phyloP scores from a whole-genome alignment of 2,329 filamentous ascomycete genomes.

The Colletotrichum abscissum region DNA sequence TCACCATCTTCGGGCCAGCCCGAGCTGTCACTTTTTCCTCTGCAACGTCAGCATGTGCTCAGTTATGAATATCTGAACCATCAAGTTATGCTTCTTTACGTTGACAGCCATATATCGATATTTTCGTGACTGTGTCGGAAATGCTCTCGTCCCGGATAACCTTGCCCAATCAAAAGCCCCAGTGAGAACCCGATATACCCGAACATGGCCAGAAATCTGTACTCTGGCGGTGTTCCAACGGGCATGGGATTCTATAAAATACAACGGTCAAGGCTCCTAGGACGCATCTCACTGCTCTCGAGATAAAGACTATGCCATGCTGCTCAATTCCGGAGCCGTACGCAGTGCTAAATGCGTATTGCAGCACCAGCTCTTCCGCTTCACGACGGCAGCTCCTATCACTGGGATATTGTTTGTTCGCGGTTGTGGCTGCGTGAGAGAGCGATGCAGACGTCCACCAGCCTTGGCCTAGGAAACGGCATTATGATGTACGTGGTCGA shows the following conservation, averaged over 20 bases:
- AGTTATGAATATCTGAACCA: background rate
- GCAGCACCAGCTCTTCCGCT: constrained; percentile 42
- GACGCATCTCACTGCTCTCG: constrained; percentile 57
- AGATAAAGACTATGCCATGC: constrained; percentile 56
- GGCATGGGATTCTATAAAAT: constrained; percentile 45
- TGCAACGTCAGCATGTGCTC: background rate
- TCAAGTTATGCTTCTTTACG: background rate
- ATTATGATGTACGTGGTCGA: constrained; percentile 60
- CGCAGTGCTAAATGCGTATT: constrained; percentile 57
- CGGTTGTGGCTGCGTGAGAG: no score
- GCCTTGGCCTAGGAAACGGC: constrained; percentile 35
- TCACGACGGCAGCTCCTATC: no score
- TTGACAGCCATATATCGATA: constrained; percentile 36
- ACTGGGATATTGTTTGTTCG: no score
- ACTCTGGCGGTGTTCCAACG: constrained; percentile 60
- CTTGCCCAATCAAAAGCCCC: constrained; percentile 67
- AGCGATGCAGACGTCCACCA: no score
- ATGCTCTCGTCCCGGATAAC: constrained; percentile 51
- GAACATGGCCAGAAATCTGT: constrained; percentile 68
- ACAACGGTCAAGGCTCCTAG: constrained; percentile 54
- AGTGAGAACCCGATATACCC: constrained; percentile 64
- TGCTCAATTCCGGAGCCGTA: constrained; percentile 58
- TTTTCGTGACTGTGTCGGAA: constrained; percentile 47
- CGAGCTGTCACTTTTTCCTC: background rate
- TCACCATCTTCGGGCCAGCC: background rate